phyloP scores from a whole-genome alignment of 768 basidiomycete species.

The Rhodotorula paludigena region DNA sequence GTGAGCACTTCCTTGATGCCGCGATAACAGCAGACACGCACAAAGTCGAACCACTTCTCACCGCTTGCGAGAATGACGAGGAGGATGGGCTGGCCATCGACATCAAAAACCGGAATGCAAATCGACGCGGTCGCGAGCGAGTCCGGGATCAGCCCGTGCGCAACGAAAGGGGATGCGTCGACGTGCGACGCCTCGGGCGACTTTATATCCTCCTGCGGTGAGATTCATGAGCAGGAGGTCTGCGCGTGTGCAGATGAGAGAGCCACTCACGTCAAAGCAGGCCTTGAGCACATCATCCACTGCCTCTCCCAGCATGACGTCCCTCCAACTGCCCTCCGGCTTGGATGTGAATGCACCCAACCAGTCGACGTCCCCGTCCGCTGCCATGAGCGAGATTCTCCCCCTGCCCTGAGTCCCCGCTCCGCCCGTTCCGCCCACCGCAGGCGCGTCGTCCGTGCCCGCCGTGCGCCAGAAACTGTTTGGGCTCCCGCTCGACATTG shows the following conservation, averaged over 20 bases:
- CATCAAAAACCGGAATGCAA: conserved; percentile 30
- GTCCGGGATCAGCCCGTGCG: neutral
- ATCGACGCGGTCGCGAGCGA: neutral
- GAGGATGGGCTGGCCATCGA: conserved; percentile 14
- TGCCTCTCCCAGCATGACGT: neutral
- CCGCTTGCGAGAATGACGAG: conserved; percentile 28
- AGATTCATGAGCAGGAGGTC: neutral
- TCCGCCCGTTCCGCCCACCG: no score
- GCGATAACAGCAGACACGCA: no score
- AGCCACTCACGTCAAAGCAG: neutral
- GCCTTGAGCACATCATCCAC: conserved; percentile 5
- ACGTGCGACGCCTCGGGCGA: neutral
- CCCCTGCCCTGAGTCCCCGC: no score
- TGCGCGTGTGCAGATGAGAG: neutral
- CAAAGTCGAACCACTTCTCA: conserved; percentile 26
- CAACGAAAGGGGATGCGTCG: conserved; percentile 1
- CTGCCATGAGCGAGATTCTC: neutral
- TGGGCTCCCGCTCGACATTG: no score
- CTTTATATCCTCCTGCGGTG: neutral
- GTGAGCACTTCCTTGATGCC: neutral
- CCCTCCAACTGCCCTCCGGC: neutral
- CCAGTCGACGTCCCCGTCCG: conserved; percentile 6
- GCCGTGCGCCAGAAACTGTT: no score
- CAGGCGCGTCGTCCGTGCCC: no score
- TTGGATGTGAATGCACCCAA: neutral